A percentile compares a stretch with the other conserved stretches of the same genome.
phyloP scores from a whole-genome alignment of 2,329 filamentous ascomycete genomes.

The Fusarium sororula region DNA sequence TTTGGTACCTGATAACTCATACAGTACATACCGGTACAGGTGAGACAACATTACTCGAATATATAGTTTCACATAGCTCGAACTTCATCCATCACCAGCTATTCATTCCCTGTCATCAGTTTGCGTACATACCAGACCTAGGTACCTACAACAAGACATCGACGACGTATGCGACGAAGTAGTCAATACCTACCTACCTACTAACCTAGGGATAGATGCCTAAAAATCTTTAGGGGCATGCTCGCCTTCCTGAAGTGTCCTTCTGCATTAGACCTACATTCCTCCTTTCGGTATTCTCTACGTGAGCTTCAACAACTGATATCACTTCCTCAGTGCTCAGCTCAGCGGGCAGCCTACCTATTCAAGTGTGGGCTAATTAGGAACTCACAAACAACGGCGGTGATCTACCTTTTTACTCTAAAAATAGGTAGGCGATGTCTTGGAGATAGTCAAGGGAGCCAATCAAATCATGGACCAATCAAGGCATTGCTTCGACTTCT shows the following conservation, averaged over 20 bases:
- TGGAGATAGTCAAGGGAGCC: not conserved
- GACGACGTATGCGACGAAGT: not conserved
- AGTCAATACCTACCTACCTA: not conserved
- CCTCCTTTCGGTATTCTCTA: not conserved
- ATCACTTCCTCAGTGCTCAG: not conserved
- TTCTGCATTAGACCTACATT: conserved; percentile 2
- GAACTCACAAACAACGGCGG: not conserved
- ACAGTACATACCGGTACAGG: not conserved
- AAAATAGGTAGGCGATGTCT: not conserved
- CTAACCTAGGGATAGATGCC: not conserved
- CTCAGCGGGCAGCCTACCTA: not conserved
- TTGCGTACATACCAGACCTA: not conserved
- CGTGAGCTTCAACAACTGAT: not conserved
- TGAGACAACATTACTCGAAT: not conserved
- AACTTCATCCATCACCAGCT: not conserved
- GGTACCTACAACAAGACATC: not conserved
- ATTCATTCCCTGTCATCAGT: not conserved
- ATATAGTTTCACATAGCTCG: conserved; percentile 4
- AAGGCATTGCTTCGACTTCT: not conserved
- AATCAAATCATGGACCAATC: conserved; percentile 10
- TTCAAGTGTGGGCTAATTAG: not conserved
- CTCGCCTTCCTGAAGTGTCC: not conserved
- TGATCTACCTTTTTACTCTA: too few species aligned
- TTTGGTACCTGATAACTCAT: not conserved
- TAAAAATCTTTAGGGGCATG: conserved; percentile 4